Percentiles rank a stretch among this genome's conserved stretches.
Evolutionary conservation across 352 stramenopile species (phyloP).

Genomic region (Phytophthora tubulina): DNA sequence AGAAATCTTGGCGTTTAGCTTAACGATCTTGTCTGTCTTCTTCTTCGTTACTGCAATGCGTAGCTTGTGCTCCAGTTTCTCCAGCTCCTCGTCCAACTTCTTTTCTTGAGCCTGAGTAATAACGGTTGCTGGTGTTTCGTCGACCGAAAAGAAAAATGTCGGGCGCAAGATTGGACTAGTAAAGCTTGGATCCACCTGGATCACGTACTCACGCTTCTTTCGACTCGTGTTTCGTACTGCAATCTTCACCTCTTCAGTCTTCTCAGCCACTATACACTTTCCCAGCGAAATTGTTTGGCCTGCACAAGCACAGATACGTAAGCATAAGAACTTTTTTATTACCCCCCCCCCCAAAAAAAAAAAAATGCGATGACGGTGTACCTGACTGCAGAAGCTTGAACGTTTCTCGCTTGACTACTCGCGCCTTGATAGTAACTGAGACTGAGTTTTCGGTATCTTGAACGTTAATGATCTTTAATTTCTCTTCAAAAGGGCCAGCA

Average conservation of each 20-base stretch:
- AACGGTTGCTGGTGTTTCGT: conserved; percentile 81
- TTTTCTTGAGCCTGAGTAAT: conserved; percentile 93
- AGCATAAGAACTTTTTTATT: neutral
- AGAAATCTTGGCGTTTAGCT: conserved; percentile 86
- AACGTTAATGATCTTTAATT: conserved; percentile 91
- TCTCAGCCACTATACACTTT: conserved; percentile 86
- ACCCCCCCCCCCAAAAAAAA: neutral
- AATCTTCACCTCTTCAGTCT: conserved; percentile 89
- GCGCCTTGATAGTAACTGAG: conserved; percentile 91
- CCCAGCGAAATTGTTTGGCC: conserved; percentile 86
- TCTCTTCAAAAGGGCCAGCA: conserved; percentile 89
- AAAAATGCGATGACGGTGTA: conserved; percentile 31
- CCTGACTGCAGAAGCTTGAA: conserved; percentile 91
- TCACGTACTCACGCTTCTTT: conserved; percentile 90
- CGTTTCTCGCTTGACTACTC: conserved; percentile 89
- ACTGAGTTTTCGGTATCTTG: conserved; percentile 90
- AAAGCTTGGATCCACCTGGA: conserved; percentile 83
- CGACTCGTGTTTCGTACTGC: conserved; percentile 88
- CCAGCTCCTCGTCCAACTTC: conserved; percentile 90
- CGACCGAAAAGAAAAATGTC: conserved; percentile 86
- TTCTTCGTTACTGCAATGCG: conserved; percentile 92
- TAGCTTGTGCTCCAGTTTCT: conserved; percentile 92
- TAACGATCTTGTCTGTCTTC: conserved; percentile 89
- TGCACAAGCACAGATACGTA: conserved; percentile 32
- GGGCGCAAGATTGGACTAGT: conserved; percentile 70